Base-by-base conservation (phyloP, 768 basidiomycete species). In the Austroboletus eburneus region DNA sequence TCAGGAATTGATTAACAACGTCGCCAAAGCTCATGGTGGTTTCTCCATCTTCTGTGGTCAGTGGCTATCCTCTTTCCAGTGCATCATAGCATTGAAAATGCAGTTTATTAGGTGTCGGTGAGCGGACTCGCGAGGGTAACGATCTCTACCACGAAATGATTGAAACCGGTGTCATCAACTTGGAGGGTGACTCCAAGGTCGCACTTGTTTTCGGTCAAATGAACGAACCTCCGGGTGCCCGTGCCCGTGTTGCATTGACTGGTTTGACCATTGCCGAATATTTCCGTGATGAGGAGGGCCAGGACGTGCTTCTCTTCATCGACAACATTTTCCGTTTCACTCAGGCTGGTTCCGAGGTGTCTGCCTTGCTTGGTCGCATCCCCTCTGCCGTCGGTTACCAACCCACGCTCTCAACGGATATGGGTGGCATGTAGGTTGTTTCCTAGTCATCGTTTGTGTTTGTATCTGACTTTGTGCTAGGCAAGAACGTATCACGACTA, bases 311-410 rank as follows among this genome's bases (percentile, higher is more conserved):
- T 68, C 85, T 99, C 67, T 99, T 99, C 82, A 99, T 99, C 69
- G 96, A 99, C 88, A 99, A 99, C 84, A 99, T 99, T 75, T 99
- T 99, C 96, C 94, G 96, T 68, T 99, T 99, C 90, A 99, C 96
- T 60, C 96, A 98, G 72, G 96, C 96, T 65, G 96, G 96, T 85
- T 99, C 96, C 55, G 96, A 98, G 70, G 96, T 98, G 79, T 99
- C 96, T 75, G 96, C 96, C 55, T 73, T 99, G 62, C 89, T 98
- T 58, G 96, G 96, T 80, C 96, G 96, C 91, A 99, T 98, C 66
- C 96, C 96, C 58, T 98, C 96, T 58, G 96, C 96, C 55, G 96
- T 99, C 81, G 96, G 96, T 83, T 99, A 99, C 77, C 96, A 99
- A 70, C 96, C 96, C 67, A 98, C 96, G 43, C 87, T 98, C 51